Conservation (phyloP, 441 rosid genomes). For the Metrosideros polymorpha region DNA sequence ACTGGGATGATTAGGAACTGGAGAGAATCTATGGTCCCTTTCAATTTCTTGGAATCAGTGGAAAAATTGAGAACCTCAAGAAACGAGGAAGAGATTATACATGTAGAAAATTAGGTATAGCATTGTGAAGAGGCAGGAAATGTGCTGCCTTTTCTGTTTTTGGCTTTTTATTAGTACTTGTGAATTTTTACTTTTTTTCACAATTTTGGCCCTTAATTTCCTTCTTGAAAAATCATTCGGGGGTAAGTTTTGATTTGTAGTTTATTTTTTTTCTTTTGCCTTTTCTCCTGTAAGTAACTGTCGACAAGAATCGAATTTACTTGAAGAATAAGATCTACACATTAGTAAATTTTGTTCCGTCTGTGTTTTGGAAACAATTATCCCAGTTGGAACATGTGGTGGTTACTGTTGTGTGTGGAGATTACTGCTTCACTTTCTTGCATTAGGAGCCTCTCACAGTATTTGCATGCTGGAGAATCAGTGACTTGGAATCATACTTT, state of each 20-base stretch:
- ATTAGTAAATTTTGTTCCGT: neutral
- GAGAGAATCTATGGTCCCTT: neutral
- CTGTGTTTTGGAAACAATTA: neutral
- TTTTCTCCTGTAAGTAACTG: neutral
- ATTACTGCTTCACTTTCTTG: neutral
- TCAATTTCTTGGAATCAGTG: neutral
- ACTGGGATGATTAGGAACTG: constrained; percentile 19
- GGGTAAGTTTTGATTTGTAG: neutral
- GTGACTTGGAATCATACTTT: neutral
- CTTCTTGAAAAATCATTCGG: neutral
- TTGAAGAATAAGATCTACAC: neutral
- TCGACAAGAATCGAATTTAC: neutral
- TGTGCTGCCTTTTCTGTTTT: neutral
- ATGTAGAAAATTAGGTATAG: neutral
- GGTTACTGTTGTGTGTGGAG: neutral
- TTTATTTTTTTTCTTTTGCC: neutral
- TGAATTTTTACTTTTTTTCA: neutral
- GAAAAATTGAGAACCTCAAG: neutral
- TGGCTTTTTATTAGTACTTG: neutral
- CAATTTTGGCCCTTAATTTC: neutral
- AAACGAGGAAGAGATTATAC: neutral
- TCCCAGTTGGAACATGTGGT: neutral
- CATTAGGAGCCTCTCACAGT: neutral
- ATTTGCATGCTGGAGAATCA: neutral
- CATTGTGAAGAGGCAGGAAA: neutral